These are phyloP conservation scores for Marvania coccoides DNA, from an alignment of 139 green algal genomes.

Conservation along the genomic window DNA sequence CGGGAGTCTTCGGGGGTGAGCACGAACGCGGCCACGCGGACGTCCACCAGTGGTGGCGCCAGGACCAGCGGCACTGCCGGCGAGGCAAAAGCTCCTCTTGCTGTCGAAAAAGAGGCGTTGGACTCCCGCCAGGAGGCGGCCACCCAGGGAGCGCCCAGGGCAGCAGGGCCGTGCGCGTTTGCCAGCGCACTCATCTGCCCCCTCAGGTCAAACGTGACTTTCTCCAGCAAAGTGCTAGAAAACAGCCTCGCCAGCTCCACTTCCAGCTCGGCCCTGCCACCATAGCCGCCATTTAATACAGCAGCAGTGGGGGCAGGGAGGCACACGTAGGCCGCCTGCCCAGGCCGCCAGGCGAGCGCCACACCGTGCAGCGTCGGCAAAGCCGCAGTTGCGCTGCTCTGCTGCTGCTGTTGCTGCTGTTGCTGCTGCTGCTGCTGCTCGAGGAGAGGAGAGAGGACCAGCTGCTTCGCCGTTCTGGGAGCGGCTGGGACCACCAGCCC, in stretches of 20 bases:
- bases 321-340: constrained; percentile 32
- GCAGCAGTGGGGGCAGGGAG: constrained; percentile 14
- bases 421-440: no score
- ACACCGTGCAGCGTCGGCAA: constrained; percentile 30
- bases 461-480: no score
- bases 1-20: constrained; percentile 38
- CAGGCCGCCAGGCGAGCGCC: constrained; percentile 24
- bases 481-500: not conserved
- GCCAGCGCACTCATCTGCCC: constrained; percentile 36
- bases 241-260: constrained; percentile 25
- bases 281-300: no score
- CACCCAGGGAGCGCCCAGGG: not conserved
- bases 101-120: not conserved
- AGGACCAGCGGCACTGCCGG: constrained; percentile 8
- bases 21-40: constrained; percentile 63
- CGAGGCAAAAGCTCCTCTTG: not conserved
- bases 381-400: not conserved
- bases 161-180: not conserved
- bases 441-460: no score
- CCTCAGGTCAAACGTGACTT: constrained; percentile 51
- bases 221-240: constrained; percentile 5
- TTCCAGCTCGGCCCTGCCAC: not conserved
- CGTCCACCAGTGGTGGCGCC: constrained; percentile 54
- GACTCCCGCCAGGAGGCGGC: not conserved
- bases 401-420: no score